Evolutionary conservation across 495 filamentous ascomycete species (phyloP).

Genomic region (Xylaria acuta): DNA sequence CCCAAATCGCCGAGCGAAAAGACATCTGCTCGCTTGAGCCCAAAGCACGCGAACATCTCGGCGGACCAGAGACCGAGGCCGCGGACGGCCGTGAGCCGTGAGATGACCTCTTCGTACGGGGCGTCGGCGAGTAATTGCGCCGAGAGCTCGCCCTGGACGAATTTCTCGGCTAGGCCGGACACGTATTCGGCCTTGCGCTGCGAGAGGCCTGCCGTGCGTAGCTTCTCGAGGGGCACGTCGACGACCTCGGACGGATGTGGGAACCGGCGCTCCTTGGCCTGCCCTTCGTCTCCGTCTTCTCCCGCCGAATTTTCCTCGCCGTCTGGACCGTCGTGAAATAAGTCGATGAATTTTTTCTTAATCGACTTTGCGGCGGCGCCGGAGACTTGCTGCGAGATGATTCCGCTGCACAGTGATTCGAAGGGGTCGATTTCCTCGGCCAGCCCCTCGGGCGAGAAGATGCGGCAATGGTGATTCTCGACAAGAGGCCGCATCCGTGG

Average conservation of each 20-base stretch:
- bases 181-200: constrained; percentile 96
- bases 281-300: constrained; percentile 3
- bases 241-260: constrained; percentile 78
- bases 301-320: constrained; percentile 34
- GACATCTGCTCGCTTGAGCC: constrained; percentile 88
- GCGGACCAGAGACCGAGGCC: constrained; percentile 91
- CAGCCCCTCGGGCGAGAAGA: constrained; percentile 84
- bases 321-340: constrained; percentile 62
- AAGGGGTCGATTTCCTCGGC: constrained; percentile 89
- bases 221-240: constrained; percentile 59
- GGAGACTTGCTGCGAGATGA: constrained; percentile 96
- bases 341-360: constrained; percentile 78
- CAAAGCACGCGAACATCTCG: constrained; percentile 97
- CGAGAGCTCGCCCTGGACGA: constrained; percentile 73
- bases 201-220: constrained; percentile 86
- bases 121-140: constrained; percentile 76
- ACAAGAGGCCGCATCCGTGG: constrained; percentile 75
- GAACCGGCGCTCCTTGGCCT: constrained; percentile 53
- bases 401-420: constrained; percentile 77
- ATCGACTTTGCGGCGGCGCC: constrained; percentile 89
- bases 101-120: constrained; percentile 83
- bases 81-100: constrained; percentile 81
- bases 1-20: constrained; percentile 93
- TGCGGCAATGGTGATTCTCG: constrained; percentile 72
- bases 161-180: constrained; percentile 81